Evolutionary conservation across 352 stramenopile genomes (phyloP).

Genomic region (Phytophthora rubi): DNA sequence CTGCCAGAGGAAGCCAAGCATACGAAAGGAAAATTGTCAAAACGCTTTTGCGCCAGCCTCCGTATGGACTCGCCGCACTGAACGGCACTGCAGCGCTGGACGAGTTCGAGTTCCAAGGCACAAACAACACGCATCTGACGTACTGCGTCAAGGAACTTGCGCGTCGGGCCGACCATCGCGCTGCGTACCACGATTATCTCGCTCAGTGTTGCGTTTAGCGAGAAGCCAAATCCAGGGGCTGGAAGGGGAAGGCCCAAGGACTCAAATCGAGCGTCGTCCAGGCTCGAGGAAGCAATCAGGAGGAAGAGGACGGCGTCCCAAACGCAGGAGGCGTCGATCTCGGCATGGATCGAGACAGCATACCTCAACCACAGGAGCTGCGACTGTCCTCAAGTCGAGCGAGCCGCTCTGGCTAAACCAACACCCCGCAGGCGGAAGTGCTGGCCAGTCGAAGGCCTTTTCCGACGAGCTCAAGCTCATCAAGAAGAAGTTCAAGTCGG

Average conservation of each 20-base stretch:
- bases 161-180: constrained; percentile 66
- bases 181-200: constrained; percentile 77
- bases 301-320: constrained; percentile 30
- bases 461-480: constrained; percentile 92
- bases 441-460: constrained; percentile 42
- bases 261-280: constrained; percentile 61
- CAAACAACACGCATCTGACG: constrained; percentile 86
- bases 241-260: constrained; percentile 35
- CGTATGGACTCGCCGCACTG: constrained; percentile 64
- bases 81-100: constrained; percentile 79
- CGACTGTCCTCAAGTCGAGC: constrained; percentile 38
- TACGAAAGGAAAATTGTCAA: constrained; percentile 58
- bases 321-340: constrained; percentile 49
- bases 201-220: constrained; percentile 45
- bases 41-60: constrained; percentile 61
- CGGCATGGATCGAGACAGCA: constrained; percentile 62
- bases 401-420: constrained; percentile 79
- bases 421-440: constrained; percentile 18
- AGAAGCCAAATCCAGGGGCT: constrained; percentile 36
- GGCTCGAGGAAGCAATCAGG: constrained; percentile 40
- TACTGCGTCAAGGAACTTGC: constrained; percentile 88
- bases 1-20: constrained; percentile 71
- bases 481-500: constrained; percentile 92
- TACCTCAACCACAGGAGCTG: constrained; percentile 53
- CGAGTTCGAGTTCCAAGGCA: constrained; percentile 84